Evolutionary conservation across 768 basidiomycete species (phyloP), one percentile per base, ranked within the genome.

Genomic region (Pisolithus orientalis): DNA sequence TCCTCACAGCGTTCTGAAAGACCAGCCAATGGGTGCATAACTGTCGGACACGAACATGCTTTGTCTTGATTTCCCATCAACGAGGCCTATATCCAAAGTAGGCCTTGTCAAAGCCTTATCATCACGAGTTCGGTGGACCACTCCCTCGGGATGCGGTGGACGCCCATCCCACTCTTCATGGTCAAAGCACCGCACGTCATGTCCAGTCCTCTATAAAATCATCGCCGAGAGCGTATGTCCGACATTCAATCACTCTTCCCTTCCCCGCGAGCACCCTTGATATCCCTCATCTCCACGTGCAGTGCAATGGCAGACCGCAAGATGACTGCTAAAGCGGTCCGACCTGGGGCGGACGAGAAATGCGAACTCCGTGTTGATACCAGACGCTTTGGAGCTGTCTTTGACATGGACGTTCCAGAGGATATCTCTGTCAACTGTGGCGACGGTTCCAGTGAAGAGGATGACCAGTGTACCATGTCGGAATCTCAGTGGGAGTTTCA

Each of bases 311-410:
- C 40, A 34, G 53, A 40, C 28, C 27, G 40, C 42, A 42, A 34
- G 13, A 4, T 45, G 27, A 14, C 47, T 43, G 54, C 54, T 47
- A 54, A 14, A 44, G 56, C 53, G 45, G 55, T 38, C 32, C 51
- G 43, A 39, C n/a, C n/a, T 44, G 21, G 8, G 37, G 34, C 34
- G 4, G 34, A 34, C 3, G 11, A 14, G 34, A 34, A 34, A 5
- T 14, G 34, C 34, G 40, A 43, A 17, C 6, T n/a, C n/a, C 50
- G 49, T 11, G 51, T 45, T 14, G 59, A 68, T 9, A 64, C 59
- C 47, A 65, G 68, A 32, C 64, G 68, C 37, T 67, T 64, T 38
- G 68, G 56, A 2, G 17, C 43, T 17, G 52, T 67, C 46, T 59
- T 67, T 38, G 47, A 57, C 39, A 21, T 42, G 6, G 55, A 64